phyloP scores from a whole-genome alignment of 192 early-diverging fungal genomes.

The Coemansia sp. region DNA sequence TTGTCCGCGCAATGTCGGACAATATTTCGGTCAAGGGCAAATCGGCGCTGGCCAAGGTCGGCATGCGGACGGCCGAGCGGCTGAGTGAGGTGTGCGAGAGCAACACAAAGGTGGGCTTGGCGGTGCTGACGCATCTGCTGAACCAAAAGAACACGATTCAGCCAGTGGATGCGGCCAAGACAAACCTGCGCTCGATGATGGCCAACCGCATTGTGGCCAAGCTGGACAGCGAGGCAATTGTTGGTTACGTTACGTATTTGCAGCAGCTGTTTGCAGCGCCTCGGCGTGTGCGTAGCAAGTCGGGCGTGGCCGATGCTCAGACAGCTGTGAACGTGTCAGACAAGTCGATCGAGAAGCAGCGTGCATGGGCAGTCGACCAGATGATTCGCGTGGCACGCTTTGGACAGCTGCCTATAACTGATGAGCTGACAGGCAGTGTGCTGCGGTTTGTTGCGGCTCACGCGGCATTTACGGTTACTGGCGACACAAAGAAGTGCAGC shows the following conservation, averaged over 20 bases:
- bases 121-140: constrained; percentile 77
- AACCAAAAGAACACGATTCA: constrained; percentile 64
- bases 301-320: constrained; percentile 39
- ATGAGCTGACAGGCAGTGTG: constrained; percentile 68
- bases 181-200: constrained; percentile 68
- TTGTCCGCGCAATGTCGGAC: constrained; percentile 85
- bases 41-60: constrained; percentile 74
- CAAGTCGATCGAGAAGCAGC: constrained; percentile 56
- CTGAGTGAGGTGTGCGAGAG: constrained; percentile 59
- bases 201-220: constrained; percentile 73
- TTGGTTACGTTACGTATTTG: constrained; percentile 73
- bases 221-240: constrained; percentile 68
- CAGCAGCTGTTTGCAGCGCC: constrained; percentile 66
- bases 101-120: constrained; percentile 70
- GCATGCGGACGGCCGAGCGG: constrained; percentile 46
- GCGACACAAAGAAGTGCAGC: constrained; percentile 40
- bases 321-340: constrained; percentile 25
- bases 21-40: constrained; percentile 74
- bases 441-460: constrained; percentile 71
- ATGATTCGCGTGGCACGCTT: constrained; percentile 74
- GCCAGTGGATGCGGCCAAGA: constrained; percentile 63
- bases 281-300: constrained; percentile 13
- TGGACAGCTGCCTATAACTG: constrained; percentile 71
- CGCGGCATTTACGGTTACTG: constrained; percentile 66
- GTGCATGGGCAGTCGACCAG: constrained; percentile 81